Evolutionary conservation across 2,329 filamentous ascomycete species (phyloP), one percentile per base, ranked within the genome.

Genomic region (Leptoxyphium fumago): DNA sequence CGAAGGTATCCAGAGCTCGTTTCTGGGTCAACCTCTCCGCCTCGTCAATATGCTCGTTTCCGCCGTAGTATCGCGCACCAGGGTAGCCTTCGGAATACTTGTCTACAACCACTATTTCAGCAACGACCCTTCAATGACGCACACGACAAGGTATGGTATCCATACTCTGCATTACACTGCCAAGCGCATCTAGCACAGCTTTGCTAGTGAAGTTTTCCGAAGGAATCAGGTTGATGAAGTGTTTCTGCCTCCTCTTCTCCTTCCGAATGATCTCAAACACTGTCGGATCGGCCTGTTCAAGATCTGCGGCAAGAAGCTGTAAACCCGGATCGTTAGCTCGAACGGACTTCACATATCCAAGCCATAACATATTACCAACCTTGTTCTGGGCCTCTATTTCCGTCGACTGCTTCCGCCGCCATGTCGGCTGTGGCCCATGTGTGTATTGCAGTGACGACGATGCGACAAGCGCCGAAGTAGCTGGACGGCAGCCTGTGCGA

Each of bases 41-140:
- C 58, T 86, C 77, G 59, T 96, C 89, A 58, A 96, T 96, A 64
- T 88, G 87, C 66, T 95, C 84, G 64, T 96, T 96, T 51, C 89
- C 89, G 43, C 89, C 89, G 61, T 96, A 96, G 70, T 96, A 96
- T 61, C 89, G 76, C 48, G 89, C 89, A 45, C 91, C 91, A 29
- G 89, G 91, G 58, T 98, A 98, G 42, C 91, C 91, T 66, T 98
- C 91, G 0, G 91, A 96, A 69, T 98, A 98, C 65, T 98, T 96
- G 68, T 96, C 53, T 69, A 50, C 39, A 30, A n/a, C 13, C 10
- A 8, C 30, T 46, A 9, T 38, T 38, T 43, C 39, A 43, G 21
- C 30, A 14, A 41, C 7, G 38, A n/a, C 4, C 29, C n/a, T 13
- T 32, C 21, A 26, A 17, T 32, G 21, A 26, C 21, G n/a, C 10